These are phyloP conservation scores for Anthostomella pinea DNA, from an alignment of 2,329 filamentous ascomycete species.

Conservation along the genomic window DNA sequence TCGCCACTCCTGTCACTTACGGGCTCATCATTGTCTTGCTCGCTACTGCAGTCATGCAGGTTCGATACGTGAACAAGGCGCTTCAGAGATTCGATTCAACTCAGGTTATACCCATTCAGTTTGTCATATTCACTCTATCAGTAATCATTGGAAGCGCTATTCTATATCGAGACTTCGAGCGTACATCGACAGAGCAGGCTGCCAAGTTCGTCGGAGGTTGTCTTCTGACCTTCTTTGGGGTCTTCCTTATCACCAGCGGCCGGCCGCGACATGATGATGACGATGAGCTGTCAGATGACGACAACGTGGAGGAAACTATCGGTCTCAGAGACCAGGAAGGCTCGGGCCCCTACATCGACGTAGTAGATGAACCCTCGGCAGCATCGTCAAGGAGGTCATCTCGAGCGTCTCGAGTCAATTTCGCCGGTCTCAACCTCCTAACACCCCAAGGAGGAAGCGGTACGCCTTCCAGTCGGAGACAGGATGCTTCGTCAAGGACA, in stretches of 20 bases:
- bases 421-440: constrained; percentile 37
- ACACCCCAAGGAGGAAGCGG: constrained; percentile 34
- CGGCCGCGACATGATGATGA: constrained; percentile 58
- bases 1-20: constrained; percentile 91
- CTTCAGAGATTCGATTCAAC: constrained; percentile 95
- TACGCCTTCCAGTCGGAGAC: constrained; percentile 35
- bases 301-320: constrained; percentile 63
- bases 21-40: constrained; percentile 76
- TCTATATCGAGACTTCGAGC: constrained; percentile 91
- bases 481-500: constrained; percentile 31
- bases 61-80: constrained; percentile 87
- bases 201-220: constrained; percentile 88
- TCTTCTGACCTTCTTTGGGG: constrained; percentile 87
- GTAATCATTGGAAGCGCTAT: constrained; percentile 94
- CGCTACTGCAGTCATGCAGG: constrained; percentile 88
- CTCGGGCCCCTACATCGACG: constrained; percentile 34
- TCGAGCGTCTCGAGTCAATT: constrained; percentile 44
- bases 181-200: constrained; percentile 69
- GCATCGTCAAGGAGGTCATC: constrained; percentile 47
- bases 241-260: constrained; percentile 95
- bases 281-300: constrained; percentile 55
- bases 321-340: constrained; percentile 48
- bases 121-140: constrained; percentile 92
- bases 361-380: constrained; percentile 20
- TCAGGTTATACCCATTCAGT: constrained; percentile 96